Conservation (phyloP, 192 early-diverging fungal genomes). For the Backusella circina region DNA sequence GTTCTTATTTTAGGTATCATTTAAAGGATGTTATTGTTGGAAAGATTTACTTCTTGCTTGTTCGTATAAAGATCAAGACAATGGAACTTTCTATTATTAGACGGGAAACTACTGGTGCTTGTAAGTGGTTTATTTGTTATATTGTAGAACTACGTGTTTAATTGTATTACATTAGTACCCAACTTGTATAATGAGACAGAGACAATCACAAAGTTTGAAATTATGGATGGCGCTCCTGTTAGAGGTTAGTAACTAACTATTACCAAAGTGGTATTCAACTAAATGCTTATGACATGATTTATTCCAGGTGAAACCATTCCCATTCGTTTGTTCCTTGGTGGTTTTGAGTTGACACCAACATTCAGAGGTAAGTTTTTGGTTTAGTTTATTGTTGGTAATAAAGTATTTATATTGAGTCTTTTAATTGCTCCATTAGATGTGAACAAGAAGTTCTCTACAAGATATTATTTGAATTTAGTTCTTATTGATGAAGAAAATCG, state of each 20-base stretch:
- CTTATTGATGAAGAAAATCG: conserved; percentile 97
- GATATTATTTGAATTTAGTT: conserved; percentile 96
- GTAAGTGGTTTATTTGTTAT: conserved; percentile 26
- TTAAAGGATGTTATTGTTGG: conserved; percentile 98
- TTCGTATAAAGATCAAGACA: conserved; percentile 98
- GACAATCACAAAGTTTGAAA: conserved; percentile 98
- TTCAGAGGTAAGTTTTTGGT: conserved; percentile 53
- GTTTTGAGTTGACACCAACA: conserved; percentile 96
- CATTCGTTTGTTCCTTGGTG: conserved; percentile 93
- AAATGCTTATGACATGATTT: not conserved
- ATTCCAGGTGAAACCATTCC: conserved; percentile 89
- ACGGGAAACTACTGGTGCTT: conserved; percentile 92
- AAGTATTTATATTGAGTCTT: not conserved
- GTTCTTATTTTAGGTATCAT: conserved; percentile 67
- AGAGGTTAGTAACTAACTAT: conserved; percentile 49
- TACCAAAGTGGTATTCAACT: not conserved
- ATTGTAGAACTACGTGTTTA: not conserved
- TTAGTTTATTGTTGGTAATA: conserved; percentile 35
- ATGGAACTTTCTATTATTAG: conserved; percentile 99
- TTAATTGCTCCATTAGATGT: conserved; percentile 39
- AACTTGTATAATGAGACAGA: conserved; percentile 98
- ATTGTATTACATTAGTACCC: conserved; percentile 50
- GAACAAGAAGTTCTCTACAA: conserved; percentile 96
- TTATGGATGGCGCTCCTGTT: conserved; percentile 99
- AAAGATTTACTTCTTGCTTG: conserved; percentile 97